A percentile compares a stretch with the other conserved stretches of the same genome.
Conservation (phyloP, 1,284 basidiomycete species). For the Ganoderma lucidum region DNA sequence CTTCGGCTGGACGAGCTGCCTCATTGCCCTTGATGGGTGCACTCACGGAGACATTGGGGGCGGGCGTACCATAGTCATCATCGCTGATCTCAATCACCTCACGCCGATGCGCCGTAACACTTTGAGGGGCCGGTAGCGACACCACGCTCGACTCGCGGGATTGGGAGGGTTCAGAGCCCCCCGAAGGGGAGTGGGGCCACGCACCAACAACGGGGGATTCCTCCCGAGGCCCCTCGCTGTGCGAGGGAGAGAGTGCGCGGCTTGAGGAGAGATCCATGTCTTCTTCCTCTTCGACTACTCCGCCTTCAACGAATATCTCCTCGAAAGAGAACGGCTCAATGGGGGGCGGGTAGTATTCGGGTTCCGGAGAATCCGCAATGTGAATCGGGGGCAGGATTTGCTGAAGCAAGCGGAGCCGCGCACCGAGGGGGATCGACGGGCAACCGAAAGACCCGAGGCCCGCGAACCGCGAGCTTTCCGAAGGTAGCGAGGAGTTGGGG, state of each 20-base stretch:
- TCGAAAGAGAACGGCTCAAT: conserved; percentile 12
- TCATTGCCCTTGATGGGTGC: not conserved
- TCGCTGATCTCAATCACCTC: conserved; percentile 31
- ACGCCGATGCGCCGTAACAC: not conserved
- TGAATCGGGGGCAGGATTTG: conserved; percentile 30
- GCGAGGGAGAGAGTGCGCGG: conserved; percentile 20
- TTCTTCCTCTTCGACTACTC: conserved; percentile 19
- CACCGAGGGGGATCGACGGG: conserved; percentile 5
- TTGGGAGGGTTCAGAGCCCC: conserved; percentile 4
- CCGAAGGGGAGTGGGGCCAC: conserved; percentile 21
- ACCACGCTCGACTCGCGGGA: conserved; percentile 1
- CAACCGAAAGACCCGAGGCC: not conserved
- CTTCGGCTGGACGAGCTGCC: conserved; percentile 7
- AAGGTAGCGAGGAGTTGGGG: conserved; percentile 15
- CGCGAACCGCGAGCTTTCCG: not conserved
- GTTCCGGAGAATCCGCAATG: conserved; percentile 10
- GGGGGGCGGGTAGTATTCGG: conserved; percentile 3
- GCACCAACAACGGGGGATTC: conserved; percentile 26
- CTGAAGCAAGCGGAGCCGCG: conserved; percentile 27
- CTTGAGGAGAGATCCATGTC: conserved; percentile 33
- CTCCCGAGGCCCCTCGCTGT: conserved; percentile 5
- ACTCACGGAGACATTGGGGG: not conserved
- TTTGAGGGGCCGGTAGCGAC: not conserved
- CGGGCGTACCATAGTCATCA: conserved; percentile 19
- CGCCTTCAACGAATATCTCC: conserved; percentile 14